These are phyloP conservation scores for Picocystis salinarum DNA, from an alignment of 139 green algal species.

Conservation along the genomic window DNA sequence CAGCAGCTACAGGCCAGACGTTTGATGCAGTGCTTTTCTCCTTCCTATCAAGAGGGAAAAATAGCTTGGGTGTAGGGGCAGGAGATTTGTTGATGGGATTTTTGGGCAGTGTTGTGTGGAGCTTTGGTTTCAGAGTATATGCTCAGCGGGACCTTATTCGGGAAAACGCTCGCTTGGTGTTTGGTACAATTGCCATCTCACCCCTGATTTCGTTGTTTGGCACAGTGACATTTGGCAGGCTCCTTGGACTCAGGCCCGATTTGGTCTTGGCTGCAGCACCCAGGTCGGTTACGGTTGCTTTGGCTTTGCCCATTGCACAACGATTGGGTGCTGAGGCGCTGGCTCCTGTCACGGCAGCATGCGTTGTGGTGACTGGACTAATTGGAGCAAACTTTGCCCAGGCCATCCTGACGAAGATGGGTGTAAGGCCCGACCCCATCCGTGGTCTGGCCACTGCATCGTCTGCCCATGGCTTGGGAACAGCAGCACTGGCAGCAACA, in stretches of 20 bases:
- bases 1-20: constrained; percentile 14
- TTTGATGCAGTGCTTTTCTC: constrained; percentile 18
- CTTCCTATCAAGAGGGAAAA: constrained; percentile 3
- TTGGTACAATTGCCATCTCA: constrained; percentile 63
- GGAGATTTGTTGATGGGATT: constrained; percentile 67
- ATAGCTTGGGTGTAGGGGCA: constrained; percentile 22
- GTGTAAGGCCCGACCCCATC: constrained; percentile 56
- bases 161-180: no score
- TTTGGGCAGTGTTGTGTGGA: constrained; percentile 66
- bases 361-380: constrained; percentile 54
- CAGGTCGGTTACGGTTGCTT: no score
- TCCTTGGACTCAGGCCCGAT: no score
- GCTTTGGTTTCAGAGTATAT: constrained; percentile 61
- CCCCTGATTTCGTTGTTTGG: constrained; percentile 21
- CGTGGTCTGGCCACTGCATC: constrained; percentile 53
- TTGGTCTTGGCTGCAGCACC: no score
- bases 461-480: constrained; percentile 57
- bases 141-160: constrained; percentile 53
- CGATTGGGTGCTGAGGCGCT: no score
- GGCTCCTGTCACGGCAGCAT: constrained; percentile 50
- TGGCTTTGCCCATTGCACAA: no score
- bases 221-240: no score
- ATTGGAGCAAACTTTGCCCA: constrained; percentile 51
- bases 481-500: constrained; percentile 48
- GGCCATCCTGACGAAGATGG: constrained; percentile 34